phyloP scores from a whole-genome alignment of 192 early-diverging fungal species.

The Coemansia sp. region DNA sequence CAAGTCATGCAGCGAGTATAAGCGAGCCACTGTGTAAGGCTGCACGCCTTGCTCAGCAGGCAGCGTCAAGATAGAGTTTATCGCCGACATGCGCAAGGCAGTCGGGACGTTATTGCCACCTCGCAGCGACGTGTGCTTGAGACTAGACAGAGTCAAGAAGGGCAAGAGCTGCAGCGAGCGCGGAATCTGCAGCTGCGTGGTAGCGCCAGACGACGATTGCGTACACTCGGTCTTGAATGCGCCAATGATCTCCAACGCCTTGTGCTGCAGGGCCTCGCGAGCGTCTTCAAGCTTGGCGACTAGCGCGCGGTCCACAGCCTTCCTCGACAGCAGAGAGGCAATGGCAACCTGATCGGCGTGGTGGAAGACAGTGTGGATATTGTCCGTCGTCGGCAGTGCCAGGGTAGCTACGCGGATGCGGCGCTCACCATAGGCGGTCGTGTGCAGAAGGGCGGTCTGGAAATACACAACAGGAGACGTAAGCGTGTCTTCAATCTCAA shows the following conservation, averaged over 20 bases:
- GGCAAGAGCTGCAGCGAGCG: slow-evolving; percentile 88
- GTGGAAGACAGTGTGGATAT: slow-evolving; percentile 76
- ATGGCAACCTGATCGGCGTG: slow-evolving; percentile 84
- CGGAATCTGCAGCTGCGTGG: slow-evolving; percentile 77
- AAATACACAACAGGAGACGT: slow-evolving; percentile 81
- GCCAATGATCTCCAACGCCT: slow-evolving; percentile 82
- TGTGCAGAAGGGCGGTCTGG: slow-evolving; percentile 93
- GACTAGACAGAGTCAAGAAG: slow-evolving; percentile 71
- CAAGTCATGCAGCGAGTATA: slow-evolving; percentile 85
- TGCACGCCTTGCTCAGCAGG: slow-evolving; percentile 73
- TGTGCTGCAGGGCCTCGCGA: slow-evolving; percentile 86
- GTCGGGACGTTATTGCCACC: slow-evolving; percentile 68
- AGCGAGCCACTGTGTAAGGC: slow-evolving; percentile 67
- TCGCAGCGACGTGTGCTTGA: slow-evolving; percentile 76
- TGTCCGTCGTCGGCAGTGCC: slow-evolving; percentile 82
- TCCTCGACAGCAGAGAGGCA: slow-evolving; percentile 78
- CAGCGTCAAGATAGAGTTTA: slow-evolving; percentile 79
- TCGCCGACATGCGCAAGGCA: slow-evolving; percentile 78
- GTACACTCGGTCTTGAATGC: slow-evolving; percentile 85
- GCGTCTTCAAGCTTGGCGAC: slow-evolving; percentile 90
- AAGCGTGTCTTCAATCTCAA: slow-evolving; percentile 71
- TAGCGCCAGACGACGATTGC: slow-evolving; percentile 65
- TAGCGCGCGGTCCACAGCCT: slow-evolving; percentile 86
- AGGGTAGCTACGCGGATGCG: slow-evolving; percentile 92
- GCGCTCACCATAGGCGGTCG: slow-evolving; percentile 84